Percentiles rank a stretch among this genome's conserved stretches.
Evolutionary conservation across 1,284 basidiomycete genomes (phyloP).

Genomic region (Trametes pubescens): DNA sequence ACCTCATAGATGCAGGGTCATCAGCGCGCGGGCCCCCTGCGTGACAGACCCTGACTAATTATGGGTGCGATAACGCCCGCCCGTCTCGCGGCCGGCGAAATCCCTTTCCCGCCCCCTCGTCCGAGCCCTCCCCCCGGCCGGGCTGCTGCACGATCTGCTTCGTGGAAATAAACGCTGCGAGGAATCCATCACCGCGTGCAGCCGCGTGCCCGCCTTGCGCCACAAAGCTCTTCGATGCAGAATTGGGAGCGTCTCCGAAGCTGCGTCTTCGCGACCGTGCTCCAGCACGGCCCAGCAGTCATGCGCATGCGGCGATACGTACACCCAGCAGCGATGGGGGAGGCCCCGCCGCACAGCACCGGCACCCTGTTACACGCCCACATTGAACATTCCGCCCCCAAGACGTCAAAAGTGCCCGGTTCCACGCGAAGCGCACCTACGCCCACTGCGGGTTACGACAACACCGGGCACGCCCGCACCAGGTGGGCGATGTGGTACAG

Average conservation of each 20-base stretch:
- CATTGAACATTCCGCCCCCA: slow-evolving; percentile 7
- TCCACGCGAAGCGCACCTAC: slow-evolving; percentile 25
- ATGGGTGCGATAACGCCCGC: slow-evolving; percentile 24
- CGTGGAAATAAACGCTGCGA: slow-evolving; percentile 24
- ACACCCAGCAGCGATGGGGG: neutral
- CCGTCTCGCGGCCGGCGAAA: slow-evolving; percentile 31
- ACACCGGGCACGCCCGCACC: slow-evolving; percentile 22
- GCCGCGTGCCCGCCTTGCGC: slow-evolving; percentile 29
- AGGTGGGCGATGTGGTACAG: slow-evolving; percentile 22
- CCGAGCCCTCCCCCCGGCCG: neutral
- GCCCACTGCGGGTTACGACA: slow-evolving; percentile 28
- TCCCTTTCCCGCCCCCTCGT: slow-evolving; percentile 21
- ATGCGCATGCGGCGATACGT: slow-evolving; percentile 22
- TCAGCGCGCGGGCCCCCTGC: slow-evolving; percentile 26
- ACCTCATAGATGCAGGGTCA: slow-evolving; percentile 35
- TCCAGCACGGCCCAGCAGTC: slow-evolving; percentile 8
- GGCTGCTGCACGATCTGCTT: slow-evolving; percentile 12
- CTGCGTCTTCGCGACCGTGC: slow-evolving; percentile 10
- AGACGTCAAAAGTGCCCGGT: slow-evolving; percentile 28
- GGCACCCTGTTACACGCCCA: neutral
- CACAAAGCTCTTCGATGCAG: slow-evolving; percentile 30
- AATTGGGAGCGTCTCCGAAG: slow-evolving; percentile 16
- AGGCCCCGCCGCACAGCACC: no score
- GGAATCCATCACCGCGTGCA: slow-evolving; percentile 28
- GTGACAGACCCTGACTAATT: slow-evolving; percentile 27